Base-by-base conservation (phyloP, 2,329 filamentous ascomycete species). In the Mariannaea elegans region DNA sequence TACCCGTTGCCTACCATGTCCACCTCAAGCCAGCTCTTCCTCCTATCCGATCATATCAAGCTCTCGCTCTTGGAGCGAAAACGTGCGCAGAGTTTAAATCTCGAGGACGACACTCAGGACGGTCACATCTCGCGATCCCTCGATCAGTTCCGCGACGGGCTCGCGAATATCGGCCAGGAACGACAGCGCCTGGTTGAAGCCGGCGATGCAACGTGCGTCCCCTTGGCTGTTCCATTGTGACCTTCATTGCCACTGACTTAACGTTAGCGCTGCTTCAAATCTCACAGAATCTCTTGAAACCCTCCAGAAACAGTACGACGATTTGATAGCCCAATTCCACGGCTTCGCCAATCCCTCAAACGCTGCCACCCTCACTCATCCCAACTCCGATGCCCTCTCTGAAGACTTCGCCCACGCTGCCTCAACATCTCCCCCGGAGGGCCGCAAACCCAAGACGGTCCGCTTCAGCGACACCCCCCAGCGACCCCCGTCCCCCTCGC, bases 11-110 rank as follows among this genome's bases (percentile, higher is more conserved):
- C 24, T 39, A 36, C 31, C 56, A 78, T 78, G 76, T 73, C 75
- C 38, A 88, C 84, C 68, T 78, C 85, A 36, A 88, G 87, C 72
- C 94, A 97, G 77, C 89, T 98, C 67, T 93, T 94, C 75, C 90
- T 98, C 53, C 87, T 98, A 58, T 93, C 94, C 72, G 95, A 99
- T 80, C 94, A 98, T 78, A 92, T 98, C 83, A 97, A 98, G 79
- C 87, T 98, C 62, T 97, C 94, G 13, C 85, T 99, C 14, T 88
- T 98, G 23, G 95, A 98, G 81, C 89, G 94, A 59, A 90, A 97
- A 79, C 89, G 94, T 59, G 93, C 94, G 47, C 87, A 92, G 70
- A 91, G 88, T 13, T 84, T 97, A 42, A 89, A 93, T 67, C 85
- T 97, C 56, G 87, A 93, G 59, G 87, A 87, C 49, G 90, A 90